Percentiles rank a stretch among this genome's conserved stretches.
phyloP scores from a whole-genome alignment of 1,284 basidiomycete species.

The Tausonia pullulans region DNA sequence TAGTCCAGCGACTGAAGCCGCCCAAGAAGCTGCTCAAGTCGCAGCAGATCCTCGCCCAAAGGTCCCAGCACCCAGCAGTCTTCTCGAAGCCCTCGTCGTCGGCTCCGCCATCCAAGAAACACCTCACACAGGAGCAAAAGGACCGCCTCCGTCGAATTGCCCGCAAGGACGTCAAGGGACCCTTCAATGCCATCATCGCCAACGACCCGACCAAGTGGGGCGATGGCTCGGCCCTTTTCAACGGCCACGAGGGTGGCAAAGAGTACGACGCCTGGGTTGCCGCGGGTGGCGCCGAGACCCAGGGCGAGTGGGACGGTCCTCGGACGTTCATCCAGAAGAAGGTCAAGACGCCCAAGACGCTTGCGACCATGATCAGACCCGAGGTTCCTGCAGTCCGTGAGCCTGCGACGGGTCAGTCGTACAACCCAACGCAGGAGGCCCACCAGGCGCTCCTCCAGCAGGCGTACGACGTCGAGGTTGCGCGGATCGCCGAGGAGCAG shows the following conservation, averaged over 20 bases:
- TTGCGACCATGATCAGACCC: conserved; percentile 18
- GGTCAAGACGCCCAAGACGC: conserved; percentile 38
- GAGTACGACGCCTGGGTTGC: conserved; percentile 59
- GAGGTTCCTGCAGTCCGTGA: conserved; percentile 45
- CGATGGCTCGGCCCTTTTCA: conserved; percentile 31
- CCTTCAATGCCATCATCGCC: conserved; percentile 56
- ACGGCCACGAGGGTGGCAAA: conserved; percentile 59
- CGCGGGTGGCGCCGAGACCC: conserved; percentile 28
- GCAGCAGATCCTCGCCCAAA: conserved; percentile 67
- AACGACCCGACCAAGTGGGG: conserved; percentile 22
- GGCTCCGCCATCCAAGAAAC: conserved; percentile 32
- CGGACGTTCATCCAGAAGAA: conserved; percentile 34
- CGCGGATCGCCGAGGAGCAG: conserved; percentile 46
- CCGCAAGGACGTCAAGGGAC: conserved; percentile 54
- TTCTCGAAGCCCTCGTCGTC: conserved; percentile 40
- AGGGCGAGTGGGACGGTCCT: conserved; percentile 26
- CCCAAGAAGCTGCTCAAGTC: conserved; percentile 52
- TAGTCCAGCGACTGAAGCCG: conserved; percentile 25
- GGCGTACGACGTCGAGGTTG: conserved; percentile 59
- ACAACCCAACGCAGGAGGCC: conserved; percentile 72
- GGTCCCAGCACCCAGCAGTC: conserved; percentile 75
- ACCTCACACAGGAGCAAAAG: conserved; percentile 53
- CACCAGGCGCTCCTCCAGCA: conserved; percentile 63
- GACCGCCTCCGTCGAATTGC: conserved; percentile 60
- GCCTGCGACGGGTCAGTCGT: conserved; percentile 82